These are phyloP conservation scores for Leccinum olivaceopallidum DNA, from an alignment of 768 basidiomycete species.

Conservation along the genomic window DNA sequence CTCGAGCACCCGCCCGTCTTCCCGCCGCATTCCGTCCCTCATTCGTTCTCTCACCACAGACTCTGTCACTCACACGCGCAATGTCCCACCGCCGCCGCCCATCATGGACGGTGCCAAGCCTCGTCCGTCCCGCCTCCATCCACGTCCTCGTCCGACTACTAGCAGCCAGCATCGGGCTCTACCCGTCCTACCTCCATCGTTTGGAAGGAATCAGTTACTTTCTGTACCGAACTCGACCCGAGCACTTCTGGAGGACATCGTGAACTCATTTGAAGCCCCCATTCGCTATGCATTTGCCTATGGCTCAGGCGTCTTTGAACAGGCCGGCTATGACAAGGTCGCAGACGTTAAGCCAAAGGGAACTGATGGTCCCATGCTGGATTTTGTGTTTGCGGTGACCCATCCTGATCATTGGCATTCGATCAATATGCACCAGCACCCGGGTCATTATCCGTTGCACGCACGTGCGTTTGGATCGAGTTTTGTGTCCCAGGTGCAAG, in stretches of 20 bases:
- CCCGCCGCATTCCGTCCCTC: slow-evolving; percentile 17
- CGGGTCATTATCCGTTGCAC: slow-evolving; percentile 87
- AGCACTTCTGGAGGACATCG: slow-evolving; percentile 76
- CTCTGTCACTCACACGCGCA: slow-evolving; percentile 25
- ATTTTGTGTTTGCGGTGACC: slow-evolving; percentile 96
- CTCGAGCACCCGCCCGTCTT: slow-evolving; percentile 16
- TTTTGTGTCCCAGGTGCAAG: slow-evolving; percentile 80
- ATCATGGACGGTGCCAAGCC: slow-evolving; percentile 31
- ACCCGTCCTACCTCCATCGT: slow-evolving; percentile 63
- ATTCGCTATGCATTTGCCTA: slow-evolving; percentile 98
- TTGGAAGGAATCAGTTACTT: slow-evolving; percentile 81
- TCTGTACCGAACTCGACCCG: slow-evolving; percentile 79
- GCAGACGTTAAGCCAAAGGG: slow-evolving; percentile 25
- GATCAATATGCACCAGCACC: slow-evolving; percentile 91
- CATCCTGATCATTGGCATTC: slow-evolving; percentile 93
- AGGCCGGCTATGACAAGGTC: slow-evolving; percentile 67
- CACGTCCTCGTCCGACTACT: slow-evolving; percentile 40
- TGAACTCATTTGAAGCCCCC: slow-evolving; percentile 81
- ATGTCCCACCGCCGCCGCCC: slow-evolving; percentile 31
- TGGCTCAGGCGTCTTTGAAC: slow-evolving; percentile 94
- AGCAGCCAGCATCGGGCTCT: slow-evolving; percentile 36
- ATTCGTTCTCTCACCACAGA: slow-evolving; percentile 31
- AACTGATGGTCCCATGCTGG: slow-evolving; percentile 74
- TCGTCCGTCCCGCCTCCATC: slow-evolving; percentile 40
- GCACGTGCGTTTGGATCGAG: slow-evolving; percentile 82